Conservation (phyloP, 2,329 filamentous ascomycete genomes). For the Fusarium oxysporum region DNA sequence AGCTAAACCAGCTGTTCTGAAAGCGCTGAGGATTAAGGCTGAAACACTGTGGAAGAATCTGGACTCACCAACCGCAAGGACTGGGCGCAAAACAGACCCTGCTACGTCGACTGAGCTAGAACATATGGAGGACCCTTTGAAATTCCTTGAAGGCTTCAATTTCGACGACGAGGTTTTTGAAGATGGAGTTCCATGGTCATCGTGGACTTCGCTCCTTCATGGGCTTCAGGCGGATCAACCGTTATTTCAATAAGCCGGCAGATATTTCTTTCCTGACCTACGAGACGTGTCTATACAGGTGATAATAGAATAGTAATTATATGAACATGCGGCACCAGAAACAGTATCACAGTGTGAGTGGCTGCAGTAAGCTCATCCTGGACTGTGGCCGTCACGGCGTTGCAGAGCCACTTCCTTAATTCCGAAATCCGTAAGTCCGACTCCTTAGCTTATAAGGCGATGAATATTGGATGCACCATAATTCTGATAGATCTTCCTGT, state of each 20-base stretch:
- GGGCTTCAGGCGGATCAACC: background rate
- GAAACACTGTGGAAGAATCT: background rate
- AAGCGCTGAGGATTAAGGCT: background rate
- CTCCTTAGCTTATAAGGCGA: background rate
- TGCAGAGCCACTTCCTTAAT: background rate
- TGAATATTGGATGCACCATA: background rate
- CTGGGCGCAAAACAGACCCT: fast-evolving
- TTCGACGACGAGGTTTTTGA: background rate
- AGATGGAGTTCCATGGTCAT: background rate
- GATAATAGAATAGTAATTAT: fast-evolving
- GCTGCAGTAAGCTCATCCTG: fast-evolving
- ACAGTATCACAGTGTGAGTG: background rate
- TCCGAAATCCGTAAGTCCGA: constrained; percentile 1
- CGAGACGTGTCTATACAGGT: fast-evolving
- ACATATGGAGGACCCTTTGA: background rate
- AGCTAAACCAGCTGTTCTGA: background rate
- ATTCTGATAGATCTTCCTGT: fast-evolving
- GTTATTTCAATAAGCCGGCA: background rate
- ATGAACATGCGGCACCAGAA: fast-evolving
- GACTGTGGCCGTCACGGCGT: background rate
- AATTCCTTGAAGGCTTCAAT: background rate
- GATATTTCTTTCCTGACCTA: fast-evolving
- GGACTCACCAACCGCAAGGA: fast-evolving
- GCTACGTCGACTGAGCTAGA: background rate
- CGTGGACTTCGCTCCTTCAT: background rate